Evolutionary conservation across 2,329 filamentous ascomycete species (phyloP).

Genomic region (Mycosphaerelloides madeirae): DNA sequence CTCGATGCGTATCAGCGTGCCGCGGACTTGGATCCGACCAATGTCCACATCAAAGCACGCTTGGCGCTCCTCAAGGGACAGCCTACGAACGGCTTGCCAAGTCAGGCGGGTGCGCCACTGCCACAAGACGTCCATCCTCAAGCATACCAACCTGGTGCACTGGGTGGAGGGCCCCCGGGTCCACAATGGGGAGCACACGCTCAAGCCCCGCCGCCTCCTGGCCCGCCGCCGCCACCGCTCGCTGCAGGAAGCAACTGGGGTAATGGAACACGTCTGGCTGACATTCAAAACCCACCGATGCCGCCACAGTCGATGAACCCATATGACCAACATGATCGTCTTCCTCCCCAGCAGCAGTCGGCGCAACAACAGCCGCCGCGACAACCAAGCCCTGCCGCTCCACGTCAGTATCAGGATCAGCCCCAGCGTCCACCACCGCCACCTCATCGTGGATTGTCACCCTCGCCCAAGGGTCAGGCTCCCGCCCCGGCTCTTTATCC

Average conservation of each 20-base stretch:
- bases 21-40: conserved; percentile 85
- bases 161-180: conserved; percentile 70
- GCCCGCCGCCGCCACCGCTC: conserved; percentile 56
- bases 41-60: conserved; percentile 93
- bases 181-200: conserved; percentile 85
- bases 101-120: conserved; percentile 72
- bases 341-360: conserved; percentile 67
- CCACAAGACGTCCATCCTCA: conserved; percentile 95
- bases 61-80: conserved; percentile 82
- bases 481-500: conserved; percentile 51
- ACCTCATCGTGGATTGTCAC: conserved; percentile 51
- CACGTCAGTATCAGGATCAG: conserved; percentile 46
- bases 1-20: conserved; percentile 93
- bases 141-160: conserved; percentile 78
- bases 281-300: conserved; percentile 61
- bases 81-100: conserved; percentile 61
- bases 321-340: conserved; percentile 70
- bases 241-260: conserved; percentile 54
- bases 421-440: conserved; percentile 42
- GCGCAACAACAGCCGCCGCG: conserved; percentile 21
- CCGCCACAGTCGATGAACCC: conserved; percentile 68
- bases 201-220: conserved; percentile 58
- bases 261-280: conserved; percentile 64
- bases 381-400: conserved; percentile 51
- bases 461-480: conserved; percentile 56